Base-by-base conservation (phyloP, 2,329 filamentous ascomycete species). In the Zarea fungicola region DNA sequence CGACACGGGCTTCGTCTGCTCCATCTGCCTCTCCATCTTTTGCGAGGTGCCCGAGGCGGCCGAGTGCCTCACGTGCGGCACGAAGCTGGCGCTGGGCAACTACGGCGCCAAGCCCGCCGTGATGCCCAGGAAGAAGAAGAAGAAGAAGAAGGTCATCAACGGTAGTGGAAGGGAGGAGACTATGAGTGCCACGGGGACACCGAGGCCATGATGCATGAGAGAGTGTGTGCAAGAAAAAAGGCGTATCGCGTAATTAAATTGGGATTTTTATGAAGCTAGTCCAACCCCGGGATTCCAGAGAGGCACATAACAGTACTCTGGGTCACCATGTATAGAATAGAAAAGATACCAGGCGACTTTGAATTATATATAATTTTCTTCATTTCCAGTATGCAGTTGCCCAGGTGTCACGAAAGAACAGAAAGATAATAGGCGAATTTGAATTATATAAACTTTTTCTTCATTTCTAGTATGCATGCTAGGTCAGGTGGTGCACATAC, bases 1-100 rank as follows among this genome's bases (percentile, higher is more conserved):
- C 36, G 89, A 96, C 67, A 82, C 91, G 2, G 93, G 91, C 8
- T 99, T 89, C 64, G 92, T 99, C 31, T 99, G 93, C 73, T 95
- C 89, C 53, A 90, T 99, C 58, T 99, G 93, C 63, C 74, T 99
- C 37, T 95, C 89, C 66, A 99, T 95, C 59, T 96, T 95, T 65
- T 96, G 90, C 69, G 74, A 80, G 58, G 65, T 77, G 2, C 79
- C 78, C 1, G 66, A 67, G 3, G 78, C 80, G 44, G 81, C 80
- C 3, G 80, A 84, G 55, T 96, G 90, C 64, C 71, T 93, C 54
- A 95, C 89, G 0, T 96, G 90, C 64, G 89, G 87, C 2, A 92
- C 87, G 3, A 80, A 82, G 59, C 73, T 96, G 25, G 76, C 82
- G n/a, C 69, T 91, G n/a, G 85, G 85, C 0, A 80, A 80, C 51